phyloP scores from a whole-genome alignment of 176 grass and related monocot genomes.

The Carex littledalei region DNA sequence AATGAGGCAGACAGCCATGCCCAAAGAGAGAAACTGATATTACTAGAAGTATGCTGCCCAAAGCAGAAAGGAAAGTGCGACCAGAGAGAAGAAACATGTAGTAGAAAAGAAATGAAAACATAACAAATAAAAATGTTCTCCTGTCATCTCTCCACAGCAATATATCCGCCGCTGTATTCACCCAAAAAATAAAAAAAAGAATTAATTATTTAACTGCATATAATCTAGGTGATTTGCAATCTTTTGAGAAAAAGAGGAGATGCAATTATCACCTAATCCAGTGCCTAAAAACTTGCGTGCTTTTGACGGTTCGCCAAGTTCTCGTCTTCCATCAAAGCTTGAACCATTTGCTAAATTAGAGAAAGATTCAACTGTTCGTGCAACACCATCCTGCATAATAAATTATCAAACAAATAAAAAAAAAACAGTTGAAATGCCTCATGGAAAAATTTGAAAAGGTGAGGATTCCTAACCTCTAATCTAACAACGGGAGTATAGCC shows the following conservation, averaged over 20 bases:
- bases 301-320: slow-evolving; percentile 42
- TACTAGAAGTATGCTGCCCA: slow-evolving; percentile 72
- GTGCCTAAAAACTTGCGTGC: slow-evolving; percentile 65
- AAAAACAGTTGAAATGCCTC: neutral
- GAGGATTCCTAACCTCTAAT: slow-evolving; percentile 60
- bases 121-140: slow-evolving; percentile 78
- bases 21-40: slow-evolving; percentile 67
- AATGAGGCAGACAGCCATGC: slow-evolving; percentile 66
- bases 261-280: slow-evolving; percentile 55
- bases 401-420: slow-evolving; percentile 10
- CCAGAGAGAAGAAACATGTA: slow-evolving; percentile 96
- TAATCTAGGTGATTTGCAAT: slow-evolving; percentile 13
- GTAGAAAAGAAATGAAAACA: slow-evolving; percentile 69
- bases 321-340: slow-evolving; percentile 31
- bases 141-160: slow-evolving; percentile 97
- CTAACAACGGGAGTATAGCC: slow-evolving; percentile 65
- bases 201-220: neutral
- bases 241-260: slow-evolving; percentile 17
- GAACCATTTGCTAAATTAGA: slow-evolving; percentile 47
- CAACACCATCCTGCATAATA: slow-evolving; percentile 63
- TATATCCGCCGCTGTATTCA: slow-evolving; percentile 75
- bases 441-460: slow-evolving; percentile 19
- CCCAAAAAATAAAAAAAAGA: slow-evolving; percentile 23
- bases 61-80: slow-evolving; percentile 71
- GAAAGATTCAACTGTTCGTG: slow-evolving; percentile 46